Evolutionary conservation across 192 early-diverging fungal genomes (phyloP).

Genomic region (Dissophora ornata): DNA sequence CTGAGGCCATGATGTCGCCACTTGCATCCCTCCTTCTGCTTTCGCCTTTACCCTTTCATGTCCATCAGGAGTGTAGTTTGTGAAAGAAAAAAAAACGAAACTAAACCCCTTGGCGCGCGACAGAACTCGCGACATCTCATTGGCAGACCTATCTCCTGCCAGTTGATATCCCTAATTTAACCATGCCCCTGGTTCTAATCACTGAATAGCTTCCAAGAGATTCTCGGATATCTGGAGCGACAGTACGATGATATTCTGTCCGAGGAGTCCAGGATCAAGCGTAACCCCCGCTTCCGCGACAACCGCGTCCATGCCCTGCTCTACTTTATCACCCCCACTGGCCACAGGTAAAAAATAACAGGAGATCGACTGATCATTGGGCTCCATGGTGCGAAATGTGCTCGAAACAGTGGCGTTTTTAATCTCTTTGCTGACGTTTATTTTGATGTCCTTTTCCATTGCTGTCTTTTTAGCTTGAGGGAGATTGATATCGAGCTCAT

Average conservation of each 20-base stretch:
- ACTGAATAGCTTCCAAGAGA: conserved; percentile 84
- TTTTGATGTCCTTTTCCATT: no score
- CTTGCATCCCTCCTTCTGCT: not conserved
- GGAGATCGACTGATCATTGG: no score
- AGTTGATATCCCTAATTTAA: no score
- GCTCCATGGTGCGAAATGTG: not conserved
- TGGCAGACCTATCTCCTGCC: no score
- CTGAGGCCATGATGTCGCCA: not conserved
- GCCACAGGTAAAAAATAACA: conserved; percentile 74
- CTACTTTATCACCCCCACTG: conserved; percentile 98
- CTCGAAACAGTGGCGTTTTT: no score
- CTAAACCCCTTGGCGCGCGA: not conserved
- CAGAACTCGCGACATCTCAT: no score
- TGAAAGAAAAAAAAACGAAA: no score
- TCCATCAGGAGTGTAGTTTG: conserved; percentile 8
- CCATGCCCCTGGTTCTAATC: no score
- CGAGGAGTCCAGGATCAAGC: conserved; percentile 87
- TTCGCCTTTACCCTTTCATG: not conserved
- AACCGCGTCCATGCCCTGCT: conserved; percentile 95
- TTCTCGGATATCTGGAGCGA: conserved; percentile 92
- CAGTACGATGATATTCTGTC: conserved; percentile 96
- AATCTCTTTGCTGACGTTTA: no score
- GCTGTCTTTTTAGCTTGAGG: conserved; percentile 69
- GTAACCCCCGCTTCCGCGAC: conserved; percentile 90
- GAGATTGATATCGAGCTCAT: conserved; percentile 97